Evolutionary conservation across 1,139 yeast genomes (phyloP).

Genomic region (Dujonia santamariae): DNA sequence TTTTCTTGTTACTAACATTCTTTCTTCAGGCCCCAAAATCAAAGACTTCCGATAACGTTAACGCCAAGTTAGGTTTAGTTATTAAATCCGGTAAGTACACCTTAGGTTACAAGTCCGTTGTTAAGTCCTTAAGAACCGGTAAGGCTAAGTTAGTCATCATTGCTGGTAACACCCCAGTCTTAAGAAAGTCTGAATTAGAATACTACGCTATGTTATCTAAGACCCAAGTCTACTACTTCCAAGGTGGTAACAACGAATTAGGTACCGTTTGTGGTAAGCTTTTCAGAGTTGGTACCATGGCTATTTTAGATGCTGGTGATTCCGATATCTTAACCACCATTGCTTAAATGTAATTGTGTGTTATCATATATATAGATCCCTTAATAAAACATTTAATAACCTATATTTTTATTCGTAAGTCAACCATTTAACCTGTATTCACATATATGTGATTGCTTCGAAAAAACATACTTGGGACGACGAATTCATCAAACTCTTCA

Average conservation of each 20-base stretch:
- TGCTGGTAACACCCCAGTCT: conserved; percentile 99
- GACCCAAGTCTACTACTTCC: conserved; percentile 98
- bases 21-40: conserved; percentile 88
- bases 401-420: no score
- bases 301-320: conserved; percentile 99
- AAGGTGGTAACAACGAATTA: conserved; percentile 99
- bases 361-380: conserved; percentile 4
- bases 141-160: conserved; percentile 98
- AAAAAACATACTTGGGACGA: no score
- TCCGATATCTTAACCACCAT: conserved; percentile 86
- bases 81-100: conserved; percentile 99
- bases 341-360: conserved; percentile 8
- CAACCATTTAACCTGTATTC: no score
- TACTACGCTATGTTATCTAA: conserved; percentile 99
- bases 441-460: no score
- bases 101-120: conserved; percentile 99
- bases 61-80: conserved; percentile 97
- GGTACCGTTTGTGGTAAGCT: conserved; percentile 99
- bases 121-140: conserved; percentile 98
- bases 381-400: neutral
- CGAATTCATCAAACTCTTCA: no score
- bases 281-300: conserved; percentile 98
- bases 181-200: conserved; percentile 99
- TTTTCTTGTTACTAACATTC: conserved; percentile 39
- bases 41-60: conserved; percentile 90